Evolutionary conservation across 257 asterid species (phyloP), one percentile per base, ranked within the genome.

Genomic region (Rubia yunnanensis): DNA sequence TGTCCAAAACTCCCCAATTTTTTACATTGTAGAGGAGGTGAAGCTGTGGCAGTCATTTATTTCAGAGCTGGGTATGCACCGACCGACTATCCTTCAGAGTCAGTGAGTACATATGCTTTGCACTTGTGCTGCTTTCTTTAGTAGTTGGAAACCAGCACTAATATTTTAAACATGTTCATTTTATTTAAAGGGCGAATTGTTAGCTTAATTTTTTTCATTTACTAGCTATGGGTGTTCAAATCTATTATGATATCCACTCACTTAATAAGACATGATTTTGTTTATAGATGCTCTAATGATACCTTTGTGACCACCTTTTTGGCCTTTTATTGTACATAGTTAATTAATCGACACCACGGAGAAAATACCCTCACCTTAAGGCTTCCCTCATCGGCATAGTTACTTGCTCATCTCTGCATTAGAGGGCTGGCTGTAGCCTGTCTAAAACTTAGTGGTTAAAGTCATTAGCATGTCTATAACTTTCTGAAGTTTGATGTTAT

Each of bases 11-110:
- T 50, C 18, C 14, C 28, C 10, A 48, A 48, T 60, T 15, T 61
- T 63, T 70, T 60, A 50, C 44, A 79, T 71, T 77, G 76, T 81
- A 94, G 99, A 63, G 95, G 78, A 27, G 85, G 86, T 61, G 88
- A 83, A 81, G 78, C 80, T 1, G 83, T 86, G 74, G 82, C 97
- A 18, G 90, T 94, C 58, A 78, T 92, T 56, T 94, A 94, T 81
- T 94, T 90, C 72, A 81, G 99, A 76, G 99, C 96, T 70, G 99
- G 99, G 71, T 94, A 94, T 77, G 81, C 95, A 62, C 97, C 99
- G 56, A 67, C 73, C 48, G 99, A 94, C 77, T 94, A 86, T 78
- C 87, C 96, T 66, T 86, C 99, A n/a, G 97, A 94, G 78, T 81
- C 82, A 65, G 99, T 94, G 78, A 79, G 76, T 80, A 24, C 39